Conservation (phyloP, 108 stramenopile genomes). For the Cyclotella baltica region DNA sequence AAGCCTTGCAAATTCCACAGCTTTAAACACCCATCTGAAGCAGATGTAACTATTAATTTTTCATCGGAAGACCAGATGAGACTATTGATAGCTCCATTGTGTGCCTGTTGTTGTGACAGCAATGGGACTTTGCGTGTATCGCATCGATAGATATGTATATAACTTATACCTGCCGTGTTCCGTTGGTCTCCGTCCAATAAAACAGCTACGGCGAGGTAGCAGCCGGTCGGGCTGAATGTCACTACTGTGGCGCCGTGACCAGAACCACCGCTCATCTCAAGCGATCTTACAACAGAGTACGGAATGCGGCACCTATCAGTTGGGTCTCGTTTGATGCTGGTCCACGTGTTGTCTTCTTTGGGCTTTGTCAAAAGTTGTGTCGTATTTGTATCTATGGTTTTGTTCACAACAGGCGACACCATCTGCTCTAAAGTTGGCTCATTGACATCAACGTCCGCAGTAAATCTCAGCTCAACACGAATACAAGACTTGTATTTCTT, state of each 20-base stretch:
- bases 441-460: not conserved
- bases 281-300: not conserved
- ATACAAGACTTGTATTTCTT: conserved; percentile 8
- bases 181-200: not conserved
- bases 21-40: not conserved
- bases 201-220: not conserved
- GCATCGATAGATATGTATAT: conserved; percentile 1
- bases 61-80: conserved; percentile 2
- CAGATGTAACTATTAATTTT: not conserved
- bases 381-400: too few species aligned
- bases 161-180: not conserved
- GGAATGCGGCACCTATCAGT: too few species aligned
- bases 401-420: too few species aligned
- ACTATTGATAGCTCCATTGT: not conserved
- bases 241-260: not conserved
- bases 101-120: not conserved
- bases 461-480: not conserved
- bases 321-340: too few species aligned
- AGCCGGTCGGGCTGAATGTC: not conserved
- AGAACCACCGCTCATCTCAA: not conserved
- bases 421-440: too few species aligned
- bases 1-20: not conserved
- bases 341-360: too few species aligned
- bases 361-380: too few species aligned
- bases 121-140: not conserved